Base-by-base conservation (phyloP, 176 grass and related monocot species). In the Aechmea fasciata region DNA sequence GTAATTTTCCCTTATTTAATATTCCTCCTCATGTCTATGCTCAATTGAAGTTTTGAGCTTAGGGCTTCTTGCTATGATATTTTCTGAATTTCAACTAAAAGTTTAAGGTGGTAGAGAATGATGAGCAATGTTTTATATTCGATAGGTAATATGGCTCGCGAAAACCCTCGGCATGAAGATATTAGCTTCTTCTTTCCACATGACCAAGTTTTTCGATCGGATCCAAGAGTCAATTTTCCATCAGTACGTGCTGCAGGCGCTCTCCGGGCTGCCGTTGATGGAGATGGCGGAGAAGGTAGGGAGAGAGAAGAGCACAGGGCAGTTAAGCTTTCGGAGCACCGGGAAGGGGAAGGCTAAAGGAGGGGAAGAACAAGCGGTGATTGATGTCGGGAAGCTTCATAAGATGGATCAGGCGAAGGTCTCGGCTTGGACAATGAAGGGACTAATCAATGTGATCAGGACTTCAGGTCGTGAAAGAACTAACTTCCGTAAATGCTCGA, bases 111-210 rank as follows among this genome's bases (percentile, higher is more conserved):
- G 26, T 85, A 85, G 53, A 69, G 77, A 53, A 80, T 88, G 75
- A 80, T 93, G 13, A 7, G 83, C 79, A 11, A 86, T 86, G 3
- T 5, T 93, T 76, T 73, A 89, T 47, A 86, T 87, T 49, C 87
- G 84, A 1, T 87, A 81, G 0, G 47, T 90, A 52, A 78, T 95
- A 71, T 95, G 91, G 91, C 22, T 95, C 18, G 47, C 82, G 67
- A 99, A 99, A 71, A 99, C 82, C 0, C 85, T 92, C 47, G 49
- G 90, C 79, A 92, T 99, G 94, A 99, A 99, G 84, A 19, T 92
- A 25, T 63, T 99, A 0, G 94, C 94, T 0, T 92, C 94, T 52
- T 80, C 87, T 1, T 99, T 99, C 74, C 94, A 99, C 65, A 82
- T 91, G 55, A 99, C 87, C 77, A 65, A 81, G 5, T 99, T 93